Conservation (phyloP, 495 filamentous ascomycete genomes). For the Baudoinia panamericana region DNA sequence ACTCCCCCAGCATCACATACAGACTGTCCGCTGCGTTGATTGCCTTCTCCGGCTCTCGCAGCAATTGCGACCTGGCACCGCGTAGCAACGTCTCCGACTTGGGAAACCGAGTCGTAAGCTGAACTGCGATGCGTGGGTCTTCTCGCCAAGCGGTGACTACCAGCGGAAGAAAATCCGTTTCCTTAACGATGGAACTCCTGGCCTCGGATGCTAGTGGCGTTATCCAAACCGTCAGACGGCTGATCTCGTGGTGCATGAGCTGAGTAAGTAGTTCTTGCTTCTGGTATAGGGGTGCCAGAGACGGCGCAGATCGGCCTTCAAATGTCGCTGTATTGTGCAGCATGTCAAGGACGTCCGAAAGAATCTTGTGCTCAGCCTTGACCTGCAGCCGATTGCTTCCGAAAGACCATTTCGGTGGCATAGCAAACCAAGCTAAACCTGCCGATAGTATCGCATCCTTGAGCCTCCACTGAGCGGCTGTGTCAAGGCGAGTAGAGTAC, state of each 20-base stretch:
- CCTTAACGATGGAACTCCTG: constrained; percentile 4
- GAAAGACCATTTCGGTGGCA: constrained; percentile 80
- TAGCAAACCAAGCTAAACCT: constrained; percentile 74
- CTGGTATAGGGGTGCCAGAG: constrained; percentile 50
- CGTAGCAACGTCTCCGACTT: constrained; percentile 54
- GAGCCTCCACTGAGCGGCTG: constrained; percentile 52
- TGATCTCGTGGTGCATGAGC: constrained; percentile 74
- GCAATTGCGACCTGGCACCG: constrained; percentile 63
- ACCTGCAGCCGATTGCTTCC: constrained; percentile 86
- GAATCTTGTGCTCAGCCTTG: constrained; percentile 75
- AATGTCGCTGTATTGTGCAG: constrained; percentile 37
- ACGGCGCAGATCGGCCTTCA: constrained; percentile 39
- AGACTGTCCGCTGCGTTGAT: constrained; percentile 67
- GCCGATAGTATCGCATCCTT: constrained; percentile 82
- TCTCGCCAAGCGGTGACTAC: constrained; percentile 76
- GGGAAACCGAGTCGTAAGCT: constrained; percentile 60
- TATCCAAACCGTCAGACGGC: constrained; percentile 78
- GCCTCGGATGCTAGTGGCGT: constrained; percentile 56
- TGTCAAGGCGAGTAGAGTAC: constrained; percentile 49
- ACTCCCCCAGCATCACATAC: constrained; percentile 62
- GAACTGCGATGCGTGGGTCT: constrained; percentile 67
- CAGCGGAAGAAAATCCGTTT: constrained; percentile 44
- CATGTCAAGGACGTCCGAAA: constrained; percentile 58
- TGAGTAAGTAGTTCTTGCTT: constrained; percentile 70
- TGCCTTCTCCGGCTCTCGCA: constrained; percentile 72